These are phyloP conservation scores for Zymoseptoria pseudotritici DNA, from an alignment of 2,329 filamentous ascomycete species.

Conservation along the genomic window DNA sequence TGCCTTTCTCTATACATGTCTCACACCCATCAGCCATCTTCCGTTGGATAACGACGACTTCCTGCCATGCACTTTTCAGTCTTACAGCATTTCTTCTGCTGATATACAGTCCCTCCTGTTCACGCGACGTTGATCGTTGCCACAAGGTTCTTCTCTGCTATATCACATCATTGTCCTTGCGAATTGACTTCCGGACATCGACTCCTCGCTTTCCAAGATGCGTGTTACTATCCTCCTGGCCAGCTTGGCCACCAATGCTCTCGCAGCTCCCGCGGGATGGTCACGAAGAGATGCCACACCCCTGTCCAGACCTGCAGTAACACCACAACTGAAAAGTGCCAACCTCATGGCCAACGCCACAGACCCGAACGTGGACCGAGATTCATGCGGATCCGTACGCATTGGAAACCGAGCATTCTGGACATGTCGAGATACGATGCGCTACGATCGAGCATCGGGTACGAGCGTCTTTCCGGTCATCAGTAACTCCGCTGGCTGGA, in stretches of 20 bases:
- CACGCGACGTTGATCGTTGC: neutral
- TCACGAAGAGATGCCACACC: neutral
- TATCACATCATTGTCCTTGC: neutral
- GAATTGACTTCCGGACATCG: neutral
- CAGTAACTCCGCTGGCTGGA: constrained; percentile 20
- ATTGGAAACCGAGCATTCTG: constrained; percentile 17
- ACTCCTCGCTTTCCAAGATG: neutral
- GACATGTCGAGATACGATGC: constrained; percentile 22
- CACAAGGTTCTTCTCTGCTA: neutral
- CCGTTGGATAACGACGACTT: neutral
- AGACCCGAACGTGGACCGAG: constrained; percentile 17
- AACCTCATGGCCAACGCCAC: constrained; percentile 18
- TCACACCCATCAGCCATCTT: neutral
- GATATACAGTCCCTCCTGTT: neutral
- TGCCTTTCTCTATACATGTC: neutral
- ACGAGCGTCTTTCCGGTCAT: constrained; percentile 11
- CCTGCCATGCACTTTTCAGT: neutral
- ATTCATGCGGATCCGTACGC: constrained; percentile 18
- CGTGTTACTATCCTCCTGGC: neutral
- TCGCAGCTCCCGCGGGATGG: neutral
- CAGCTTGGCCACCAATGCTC: neutral
- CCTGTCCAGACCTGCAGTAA: constrained; percentile 1
- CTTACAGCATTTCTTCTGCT: neutral
- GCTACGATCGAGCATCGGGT: constrained; percentile 3
- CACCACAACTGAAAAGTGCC: constrained; percentile 10